These are phyloP conservation scores for Trametes coccinea DNA, from an alignment of 768 basidiomycete species.

Conservation along the genomic window DNA sequence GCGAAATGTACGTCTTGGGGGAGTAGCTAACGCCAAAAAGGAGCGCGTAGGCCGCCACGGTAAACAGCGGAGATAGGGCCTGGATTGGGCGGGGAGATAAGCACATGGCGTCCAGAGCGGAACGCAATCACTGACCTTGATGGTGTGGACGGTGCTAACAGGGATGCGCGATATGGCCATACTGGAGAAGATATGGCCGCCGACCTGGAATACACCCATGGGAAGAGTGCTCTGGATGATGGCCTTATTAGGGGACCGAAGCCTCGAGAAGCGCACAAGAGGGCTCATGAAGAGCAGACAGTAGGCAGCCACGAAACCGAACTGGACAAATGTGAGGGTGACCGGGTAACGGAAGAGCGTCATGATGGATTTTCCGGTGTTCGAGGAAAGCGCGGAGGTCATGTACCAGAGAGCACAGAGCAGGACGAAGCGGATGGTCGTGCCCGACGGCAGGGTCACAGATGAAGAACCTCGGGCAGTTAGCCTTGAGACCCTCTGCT, in stretches of 20 bases:
- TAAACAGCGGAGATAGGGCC: slow-evolving; percentile 97
- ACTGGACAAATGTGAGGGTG: slow-evolving; percentile 97
- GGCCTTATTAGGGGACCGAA: slow-evolving; percentile 69
- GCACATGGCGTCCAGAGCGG: background rate
- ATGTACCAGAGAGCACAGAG: slow-evolving; percentile 93
- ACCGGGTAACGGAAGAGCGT: slow-evolving; percentile 92
- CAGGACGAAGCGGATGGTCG: slow-evolving; percentile 61
- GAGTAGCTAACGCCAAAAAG: slow-evolving; percentile 95
- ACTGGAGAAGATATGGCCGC: slow-evolving; percentile 96
- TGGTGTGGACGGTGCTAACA: slow-evolving; percentile 97
- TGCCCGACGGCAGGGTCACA: slow-evolving; percentile 27
- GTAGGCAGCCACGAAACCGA: slow-evolving; percentile 89
- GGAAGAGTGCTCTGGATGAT: slow-evolving; percentile 83
- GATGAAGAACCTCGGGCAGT: background rate
- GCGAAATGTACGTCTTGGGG: slow-evolving; percentile 84
- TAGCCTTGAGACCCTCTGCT: slow-evolving; percentile 6
- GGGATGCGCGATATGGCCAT: slow-evolving; percentile 96
- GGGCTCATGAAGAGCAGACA: slow-evolving; percentile 86
- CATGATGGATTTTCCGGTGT: slow-evolving; percentile 95
- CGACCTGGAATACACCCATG: slow-evolving; percentile 98
- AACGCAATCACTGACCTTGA: slow-evolving; percentile 68
- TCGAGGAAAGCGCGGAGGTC: slow-evolving; percentile 90
- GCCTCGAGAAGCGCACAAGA: slow-evolving; percentile 58
- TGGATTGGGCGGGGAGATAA: slow-evolving; percentile 34
- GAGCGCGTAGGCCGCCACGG: slow-evolving; percentile 92